phyloP scores from a whole-genome alignment of 2,329 filamentous ascomycete genomes.

The Aspergillus niger region DNA sequence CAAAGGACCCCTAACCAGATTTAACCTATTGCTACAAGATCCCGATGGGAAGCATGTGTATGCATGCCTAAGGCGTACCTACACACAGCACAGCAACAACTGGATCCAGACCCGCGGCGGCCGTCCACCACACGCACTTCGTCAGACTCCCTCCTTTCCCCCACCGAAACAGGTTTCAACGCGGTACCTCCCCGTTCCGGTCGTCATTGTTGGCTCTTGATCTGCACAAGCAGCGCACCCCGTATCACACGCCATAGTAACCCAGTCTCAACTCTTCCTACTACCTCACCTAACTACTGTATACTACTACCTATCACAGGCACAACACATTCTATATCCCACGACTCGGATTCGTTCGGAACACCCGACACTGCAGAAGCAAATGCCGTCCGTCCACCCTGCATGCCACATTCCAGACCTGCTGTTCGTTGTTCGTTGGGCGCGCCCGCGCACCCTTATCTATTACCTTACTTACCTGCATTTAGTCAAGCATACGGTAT shows the following conservation, averaged over 20 bases:
- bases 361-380: too few species aligned
- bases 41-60: not conserved
- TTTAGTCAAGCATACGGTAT: too few species aligned
- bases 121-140: not conserved
- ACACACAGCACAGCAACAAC: not conserved
- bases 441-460: too few species aligned
- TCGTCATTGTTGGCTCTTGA: slow-evolving; percentile 6
- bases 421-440: too few species aligned
- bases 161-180: slow-evolving; percentile 5
- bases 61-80: not conserved
- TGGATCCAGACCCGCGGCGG: too few species aligned
- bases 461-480: not conserved
- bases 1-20: not conserved
- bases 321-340: not conserved
- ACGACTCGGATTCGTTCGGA: not conserved
- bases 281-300: too few species aligned
- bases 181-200: not conserved
- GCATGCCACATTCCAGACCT: too few species aligned
- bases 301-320: not conserved
- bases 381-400: too few species aligned
- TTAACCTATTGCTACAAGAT: too few species aligned
- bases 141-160: not conserved
- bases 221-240: not conserved
- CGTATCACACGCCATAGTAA: not conserved
- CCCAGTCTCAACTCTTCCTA: too few species aligned